A percentile compares a stretch with the other conserved stretches of the same genome.
phyloP scores from a whole-genome alignment of 306 rosid genomes.

The Prunus armeniaca region DNA sequence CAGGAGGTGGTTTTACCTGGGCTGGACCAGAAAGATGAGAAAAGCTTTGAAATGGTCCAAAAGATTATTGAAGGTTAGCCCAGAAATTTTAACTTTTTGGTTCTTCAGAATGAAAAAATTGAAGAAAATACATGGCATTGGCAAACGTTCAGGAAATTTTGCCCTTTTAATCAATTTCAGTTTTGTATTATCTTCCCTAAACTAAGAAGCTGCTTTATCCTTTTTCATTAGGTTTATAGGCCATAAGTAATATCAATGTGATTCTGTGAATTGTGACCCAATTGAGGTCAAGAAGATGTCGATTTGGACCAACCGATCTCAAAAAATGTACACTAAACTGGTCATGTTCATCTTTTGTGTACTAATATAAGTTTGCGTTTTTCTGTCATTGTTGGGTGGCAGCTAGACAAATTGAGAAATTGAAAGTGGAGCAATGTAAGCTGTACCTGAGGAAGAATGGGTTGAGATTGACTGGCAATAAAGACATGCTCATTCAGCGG shows the following conservation, averaged over 20 bases:
- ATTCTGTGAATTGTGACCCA: neutral
- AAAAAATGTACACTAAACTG: neutral
- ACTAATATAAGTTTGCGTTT: neutral
- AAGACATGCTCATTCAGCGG: constrained; percentile 64
- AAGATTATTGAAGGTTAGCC: constrained; percentile 48
- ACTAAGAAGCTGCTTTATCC: no score
- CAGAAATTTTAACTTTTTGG: neutral
- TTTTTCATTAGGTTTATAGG: no score
- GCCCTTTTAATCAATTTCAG: neutral
- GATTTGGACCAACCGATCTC: neutral
- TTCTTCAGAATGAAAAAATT: neutral
- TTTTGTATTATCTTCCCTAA: no score
- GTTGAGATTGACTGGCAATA: constrained; percentile 76
- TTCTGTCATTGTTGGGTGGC: constrained; percentile 24
- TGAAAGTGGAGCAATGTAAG: constrained; percentile 80
- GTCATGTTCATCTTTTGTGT: neutral
- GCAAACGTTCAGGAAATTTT: no score
- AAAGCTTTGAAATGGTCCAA: constrained; percentile 37
- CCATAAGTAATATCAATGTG: neutral
- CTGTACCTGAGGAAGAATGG: constrained; percentile 70
- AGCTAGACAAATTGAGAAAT: constrained; percentile 56
- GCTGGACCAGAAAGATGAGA: constrained; percentile 37
- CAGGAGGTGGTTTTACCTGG: constrained; percentile 16
- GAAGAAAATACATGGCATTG: no score
- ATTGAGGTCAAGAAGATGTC: neutral